Base-by-base conservation (phyloP, 257 asterid species). In the Ophiorrhiza pumila region DNA sequence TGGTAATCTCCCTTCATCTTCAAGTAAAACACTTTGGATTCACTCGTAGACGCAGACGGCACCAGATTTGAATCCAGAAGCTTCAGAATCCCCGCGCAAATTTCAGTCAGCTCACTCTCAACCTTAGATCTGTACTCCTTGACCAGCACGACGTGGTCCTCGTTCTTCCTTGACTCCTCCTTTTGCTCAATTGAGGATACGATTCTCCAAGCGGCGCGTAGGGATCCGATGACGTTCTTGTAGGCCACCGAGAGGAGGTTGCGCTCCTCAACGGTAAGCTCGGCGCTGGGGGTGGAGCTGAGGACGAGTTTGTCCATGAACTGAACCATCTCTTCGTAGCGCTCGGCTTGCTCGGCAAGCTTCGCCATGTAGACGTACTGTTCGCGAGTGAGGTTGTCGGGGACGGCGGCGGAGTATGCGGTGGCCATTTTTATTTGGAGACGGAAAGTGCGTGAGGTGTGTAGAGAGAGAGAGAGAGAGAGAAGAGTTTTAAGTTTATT, bases 1-100 rank as follows among this genome's bases (percentile, higher is more conserved):
- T 80, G 73, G 55, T 83, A 83, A 70, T 83, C 87, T 15, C 87
- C 87, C 78, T 83, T 83, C 87, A 83, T 83, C 80, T 83, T 83
- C 77, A 80, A 75, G 53, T 83, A 83, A 76, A 83, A 83, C 69
- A 83, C 87, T 79, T 80, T 83, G 2, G 85, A 80, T 76, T 83
- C 87, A 46, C 87, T 61, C 2, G 81, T 25, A 2, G 76, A 37
- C 3, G 81, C 87, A 22, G 87, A 83, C 1, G 87, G 87, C 35
- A 80, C 85, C 34, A 83, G 76, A 71, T 83, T 83, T 8, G 79
- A 74, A 3, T 80, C 83, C 1, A 83, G 79, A 18, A 83, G 75
- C 74, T 80, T 83, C 73, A 83, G 70, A 50, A 83, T 83, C 22
- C 87, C 85, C 0, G 79, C 85, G 32, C 87, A 83, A 41, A 83